phyloP scores from a whole-genome alignment of 768 basidiomycete species.

The Strobilomyces dryophilus region DNA sequence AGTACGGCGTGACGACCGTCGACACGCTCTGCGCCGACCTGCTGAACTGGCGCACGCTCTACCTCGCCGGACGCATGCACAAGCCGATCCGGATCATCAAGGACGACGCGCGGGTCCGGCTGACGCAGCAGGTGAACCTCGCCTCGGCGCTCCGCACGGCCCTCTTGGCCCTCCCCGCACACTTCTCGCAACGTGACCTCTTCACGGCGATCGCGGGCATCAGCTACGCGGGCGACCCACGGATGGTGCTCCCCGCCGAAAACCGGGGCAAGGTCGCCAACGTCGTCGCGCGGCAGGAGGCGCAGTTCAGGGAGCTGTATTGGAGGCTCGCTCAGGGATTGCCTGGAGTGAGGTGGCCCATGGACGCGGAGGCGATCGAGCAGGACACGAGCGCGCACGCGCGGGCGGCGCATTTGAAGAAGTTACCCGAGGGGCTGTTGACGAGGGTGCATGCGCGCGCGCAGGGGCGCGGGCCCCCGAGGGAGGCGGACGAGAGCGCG shows the following conservation, averaged over 20 bases:
- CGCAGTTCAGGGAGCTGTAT: slow-evolving; percentile 87
- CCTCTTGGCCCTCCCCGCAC: slow-evolving; percentile 77
- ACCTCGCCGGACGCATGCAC: slow-evolving; percentile 94
- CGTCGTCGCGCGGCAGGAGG: slow-evolving; percentile 79
- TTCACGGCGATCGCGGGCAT: slow-evolving; percentile 85
- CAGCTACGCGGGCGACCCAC: slow-evolving; percentile 84
- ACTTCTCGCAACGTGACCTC: slow-evolving; percentile 77
- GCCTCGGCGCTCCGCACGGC: slow-evolving; percentile 87
- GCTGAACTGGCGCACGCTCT: slow-evolving; percentile 88
- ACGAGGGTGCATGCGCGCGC: slow-evolving; percentile 43
- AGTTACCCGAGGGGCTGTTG: slow-evolving; percentile 70
- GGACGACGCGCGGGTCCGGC: slow-evolving; percentile 86
- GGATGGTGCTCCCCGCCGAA: slow-evolving; percentile 93
- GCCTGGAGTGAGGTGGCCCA: slow-evolving; percentile 75
- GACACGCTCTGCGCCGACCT: slow-evolving; percentile 88
- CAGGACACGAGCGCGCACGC: slow-evolving; percentile 74
- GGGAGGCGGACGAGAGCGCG: slow-evolving; percentile 65
- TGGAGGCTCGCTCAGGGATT: slow-evolving; percentile 70
- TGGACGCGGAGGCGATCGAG: slow-evolving; percentile 47
- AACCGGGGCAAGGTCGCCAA: slow-evolving; percentile 93
- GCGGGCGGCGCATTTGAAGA: slow-evolving; percentile 68
- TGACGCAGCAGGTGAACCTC: slow-evolving; percentile 93
- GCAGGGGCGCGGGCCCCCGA: slow-evolving; percentile 28
- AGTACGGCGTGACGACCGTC: slow-evolving; percentile 94
- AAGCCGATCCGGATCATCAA: slow-evolving; percentile 93